A percentile compares a stretch with the other conserved stretches of the same genome.
Evolutionary conservation across 2,329 filamentous ascomycete species (phyloP).

Genomic region (Aspergillus versicolor): DNA sequence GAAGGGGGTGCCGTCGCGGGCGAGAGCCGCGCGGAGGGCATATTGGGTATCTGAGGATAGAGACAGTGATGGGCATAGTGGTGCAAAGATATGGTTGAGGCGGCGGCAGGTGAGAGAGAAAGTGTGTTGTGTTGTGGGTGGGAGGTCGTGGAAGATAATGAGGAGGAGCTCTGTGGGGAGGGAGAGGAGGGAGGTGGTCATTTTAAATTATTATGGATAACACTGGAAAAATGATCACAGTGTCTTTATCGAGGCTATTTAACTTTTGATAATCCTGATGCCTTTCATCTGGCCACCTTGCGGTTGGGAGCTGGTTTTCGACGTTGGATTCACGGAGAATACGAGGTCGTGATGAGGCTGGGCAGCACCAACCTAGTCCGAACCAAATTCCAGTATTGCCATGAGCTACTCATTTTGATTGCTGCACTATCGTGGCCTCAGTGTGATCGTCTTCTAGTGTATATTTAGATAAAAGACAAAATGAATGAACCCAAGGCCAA

Average conservation of each 20-base stretch:
- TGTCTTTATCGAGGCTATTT: not conserved
- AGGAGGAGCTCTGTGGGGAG: slow-evolving; percentile 9
- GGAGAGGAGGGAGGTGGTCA: not conserved
- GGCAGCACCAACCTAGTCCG: not conserved
- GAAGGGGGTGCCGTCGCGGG: slow-evolving; percentile 2
- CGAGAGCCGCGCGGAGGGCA: not conserved
- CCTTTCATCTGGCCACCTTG: slow-evolving; percentile 4
- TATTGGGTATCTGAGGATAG: not conserved
- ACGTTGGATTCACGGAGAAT: not conserved
- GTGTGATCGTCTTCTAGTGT: too few species aligned
- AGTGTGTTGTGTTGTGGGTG: not conserved
- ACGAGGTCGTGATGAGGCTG: not conserved
- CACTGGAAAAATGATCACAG: not conserved
- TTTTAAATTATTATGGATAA: not conserved
- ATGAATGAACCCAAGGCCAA: too few species aligned
- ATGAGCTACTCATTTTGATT: too few species aligned
- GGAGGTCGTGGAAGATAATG: not conserved
- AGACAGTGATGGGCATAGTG: not conserved
- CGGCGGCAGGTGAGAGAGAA: not conserved
- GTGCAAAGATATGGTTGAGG: not conserved
- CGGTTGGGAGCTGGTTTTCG: not conserved
- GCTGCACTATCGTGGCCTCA: too few species aligned
- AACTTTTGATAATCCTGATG: not conserved
- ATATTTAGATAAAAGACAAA: too few species aligned
- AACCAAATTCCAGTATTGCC: too few species aligned